Evolutionary conservation across 352 stramenopile species (phyloP).

Genomic region (Phytophthora podocarpi): DNA sequence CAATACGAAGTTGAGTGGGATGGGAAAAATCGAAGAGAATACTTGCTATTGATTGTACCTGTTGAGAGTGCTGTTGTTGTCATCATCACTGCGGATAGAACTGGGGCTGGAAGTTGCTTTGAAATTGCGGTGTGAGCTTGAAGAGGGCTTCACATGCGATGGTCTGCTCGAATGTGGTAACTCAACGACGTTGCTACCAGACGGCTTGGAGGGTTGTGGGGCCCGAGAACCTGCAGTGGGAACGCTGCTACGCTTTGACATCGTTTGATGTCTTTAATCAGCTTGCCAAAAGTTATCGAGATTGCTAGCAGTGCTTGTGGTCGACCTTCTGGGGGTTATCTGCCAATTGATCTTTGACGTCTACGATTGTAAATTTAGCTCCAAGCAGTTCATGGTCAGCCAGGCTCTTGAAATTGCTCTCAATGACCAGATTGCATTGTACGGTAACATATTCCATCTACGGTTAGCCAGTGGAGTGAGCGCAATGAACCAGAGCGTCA

Average conservation of each 20-base stretch:
- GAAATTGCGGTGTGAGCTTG: slow-evolving; percentile 10
- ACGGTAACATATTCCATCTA: no score
- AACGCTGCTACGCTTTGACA: slow-evolving; percentile 22
- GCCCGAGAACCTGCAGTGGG: background rate
- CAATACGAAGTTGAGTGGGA: background rate
- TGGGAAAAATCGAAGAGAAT: background rate
- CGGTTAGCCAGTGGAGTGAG: background rate
- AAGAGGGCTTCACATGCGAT: slow-evolving; percentile 11
- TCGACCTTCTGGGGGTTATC: background rate
- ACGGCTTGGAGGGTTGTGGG: slow-evolving; percentile 23
- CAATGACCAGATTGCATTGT: no score
- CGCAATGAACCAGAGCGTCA: slow-evolving; percentile 19
- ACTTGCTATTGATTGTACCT: slow-evolving; percentile 13
- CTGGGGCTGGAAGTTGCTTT: slow-evolving; percentile 4
- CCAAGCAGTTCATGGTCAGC: no score
- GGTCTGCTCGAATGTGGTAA: slow-evolving; percentile 14
- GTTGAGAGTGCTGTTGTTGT: slow-evolving; percentile 16
- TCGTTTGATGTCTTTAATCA: no score
- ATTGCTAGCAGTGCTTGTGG: no score
- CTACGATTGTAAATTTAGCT: slow-evolving; percentile 4
- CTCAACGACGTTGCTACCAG: slow-evolving; percentile 12
- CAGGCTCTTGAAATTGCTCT: no score
- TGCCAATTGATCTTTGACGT: background rate
- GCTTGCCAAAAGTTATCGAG: no score
- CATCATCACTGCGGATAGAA: background rate